Evolutionary conservation across 2,329 filamentous ascomycete genomes (phyloP).

Genomic region (Ustulina deusta): DNA sequence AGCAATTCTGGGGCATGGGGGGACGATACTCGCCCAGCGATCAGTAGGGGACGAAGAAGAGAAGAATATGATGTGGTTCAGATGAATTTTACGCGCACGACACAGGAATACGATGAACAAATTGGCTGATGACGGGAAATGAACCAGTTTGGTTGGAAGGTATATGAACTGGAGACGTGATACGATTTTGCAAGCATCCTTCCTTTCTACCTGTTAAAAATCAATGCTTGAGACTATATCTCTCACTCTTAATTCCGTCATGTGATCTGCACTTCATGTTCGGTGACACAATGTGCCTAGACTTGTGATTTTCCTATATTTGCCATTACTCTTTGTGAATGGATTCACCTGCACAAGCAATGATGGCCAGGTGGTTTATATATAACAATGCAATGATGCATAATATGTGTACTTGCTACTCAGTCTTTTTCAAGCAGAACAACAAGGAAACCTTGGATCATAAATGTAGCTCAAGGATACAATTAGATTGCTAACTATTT

Average conservation of each 20-base stretch:
- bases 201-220: conserved; percentile 34
- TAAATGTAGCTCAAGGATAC: too few relatives aligned
- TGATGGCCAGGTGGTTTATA: too few relatives aligned
- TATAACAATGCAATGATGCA: neutral
- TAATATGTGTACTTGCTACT: conserved; percentile 1
- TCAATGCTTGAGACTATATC: conserved; percentile 31
- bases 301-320: neutral
- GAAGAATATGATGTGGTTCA: neutral
- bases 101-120: conserved; percentile 38
- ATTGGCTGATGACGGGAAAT: conserved; percentile 35
- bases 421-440: too few relatives aligned
- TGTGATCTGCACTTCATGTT: neutral
- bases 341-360: too few relatives aligned
- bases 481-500: too few relatives aligned
- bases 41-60: conserved; percentile 25
- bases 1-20: conserved; percentile 80
- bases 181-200: conserved; percentile 45
- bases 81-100: conserved; percentile 19
- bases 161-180: conserved; percentile 42
- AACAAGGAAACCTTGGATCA: too few relatives aligned
- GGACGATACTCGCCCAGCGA: conserved; percentile 50
- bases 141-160: conserved; percentile 35
- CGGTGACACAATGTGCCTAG: neutral
- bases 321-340: neutral
- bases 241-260: conserved; percentile 3